Base-by-base conservation (phyloP, 805 yeast genomes). In the Ogataea thermomethanolica region DNA sequence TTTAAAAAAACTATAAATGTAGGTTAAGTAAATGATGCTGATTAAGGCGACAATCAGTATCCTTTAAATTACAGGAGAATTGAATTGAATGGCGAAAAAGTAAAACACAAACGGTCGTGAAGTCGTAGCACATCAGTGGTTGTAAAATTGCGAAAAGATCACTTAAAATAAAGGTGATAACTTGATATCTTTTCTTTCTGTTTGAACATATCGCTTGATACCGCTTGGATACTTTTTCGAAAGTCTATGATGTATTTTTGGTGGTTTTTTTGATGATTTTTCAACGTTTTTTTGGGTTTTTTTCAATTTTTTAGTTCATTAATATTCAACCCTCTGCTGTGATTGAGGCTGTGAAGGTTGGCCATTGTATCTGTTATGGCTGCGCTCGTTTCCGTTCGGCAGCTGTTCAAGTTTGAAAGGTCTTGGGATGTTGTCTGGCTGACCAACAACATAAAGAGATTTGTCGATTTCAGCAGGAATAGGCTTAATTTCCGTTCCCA, bases 401-500 rank as follows among this genome's bases (percentile, higher is more conserved):
- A 62, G 46, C 64, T 71, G 50, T 22, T 84, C 84, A 44, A 84
- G 75, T 55, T 85, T 85, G 73, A 87, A 84, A n/a, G 96, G 96
- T 60, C 80, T 79, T 55, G 97, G 97, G 43, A 89, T 84, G 14
- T 79, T 70, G 14, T 76, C 77, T 37, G 76, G 74, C 59, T 86
- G 81, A 42, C 82, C 84, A 33, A 90, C 91, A 38, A 90, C 98
- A 59, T 93, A 93, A 53, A 93, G 73, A 10, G 83, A 74, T 64
- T 79, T 82, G 67, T 93, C 98, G 56, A 93, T 93, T 37, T 79
- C 78, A n/a, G 88, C 81, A 27, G 99, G 99, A 53, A 93, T 93
- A 45, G 98, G 96, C 61, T 86, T 87, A 65, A 93, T 93, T 61
- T 93, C 98, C 13, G 97, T 91, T 25, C 97, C 97, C 51, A 93